Conservation (phyloP, 2,329 filamentous ascomycete genomes). For the Sordariomycetes sp. region DNA sequence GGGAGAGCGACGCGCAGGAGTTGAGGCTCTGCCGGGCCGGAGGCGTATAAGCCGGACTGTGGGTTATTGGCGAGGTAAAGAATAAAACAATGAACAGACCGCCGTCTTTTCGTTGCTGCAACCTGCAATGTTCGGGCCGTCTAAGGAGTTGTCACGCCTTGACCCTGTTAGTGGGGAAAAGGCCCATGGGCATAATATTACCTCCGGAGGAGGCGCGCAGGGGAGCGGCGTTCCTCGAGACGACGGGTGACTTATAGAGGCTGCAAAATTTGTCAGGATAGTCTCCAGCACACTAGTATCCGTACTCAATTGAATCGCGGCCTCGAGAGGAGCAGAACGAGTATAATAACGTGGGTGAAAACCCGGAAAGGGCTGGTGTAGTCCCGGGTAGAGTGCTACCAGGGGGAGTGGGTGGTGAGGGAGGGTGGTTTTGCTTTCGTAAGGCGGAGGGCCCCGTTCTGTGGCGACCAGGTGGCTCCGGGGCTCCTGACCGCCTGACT, state of each 20-base stretch:
- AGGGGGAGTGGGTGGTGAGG: not conserved
- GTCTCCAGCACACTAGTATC: not conserved
- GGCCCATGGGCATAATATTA: not conserved
- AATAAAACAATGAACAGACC: not conserved
- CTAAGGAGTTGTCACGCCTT: not conserved
- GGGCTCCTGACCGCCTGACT: conserved; percentile 1
- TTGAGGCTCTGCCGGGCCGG: not conserved
- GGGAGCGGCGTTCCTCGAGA: not conserved
- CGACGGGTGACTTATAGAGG: not conserved
- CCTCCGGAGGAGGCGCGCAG: not conserved
- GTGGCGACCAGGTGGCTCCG: not conserved
- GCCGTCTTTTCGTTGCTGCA: not conserved
- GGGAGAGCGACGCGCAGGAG: not conserved
- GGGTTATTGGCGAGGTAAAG: not conserved
- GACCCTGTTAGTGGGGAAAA: not conserved
- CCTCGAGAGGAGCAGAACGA: not conserved
- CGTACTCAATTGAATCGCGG: not conserved
- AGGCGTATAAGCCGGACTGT: not conserved
- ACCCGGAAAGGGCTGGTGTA: not conserved
- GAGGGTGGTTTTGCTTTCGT: not conserved
- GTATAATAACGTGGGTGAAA: conserved; percentile 3
- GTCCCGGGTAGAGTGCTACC: not conserved
- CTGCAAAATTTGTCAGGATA: not conserved
- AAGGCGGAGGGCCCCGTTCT: not conserved
- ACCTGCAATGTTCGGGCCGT: not conserved